A percentile compares a stretch with the other conserved stretches of the same genome.
phyloP scores from a whole-genome alignment of 2,329 filamentous ascomycete species.

The Clonostachys rhizophaga region DNA sequence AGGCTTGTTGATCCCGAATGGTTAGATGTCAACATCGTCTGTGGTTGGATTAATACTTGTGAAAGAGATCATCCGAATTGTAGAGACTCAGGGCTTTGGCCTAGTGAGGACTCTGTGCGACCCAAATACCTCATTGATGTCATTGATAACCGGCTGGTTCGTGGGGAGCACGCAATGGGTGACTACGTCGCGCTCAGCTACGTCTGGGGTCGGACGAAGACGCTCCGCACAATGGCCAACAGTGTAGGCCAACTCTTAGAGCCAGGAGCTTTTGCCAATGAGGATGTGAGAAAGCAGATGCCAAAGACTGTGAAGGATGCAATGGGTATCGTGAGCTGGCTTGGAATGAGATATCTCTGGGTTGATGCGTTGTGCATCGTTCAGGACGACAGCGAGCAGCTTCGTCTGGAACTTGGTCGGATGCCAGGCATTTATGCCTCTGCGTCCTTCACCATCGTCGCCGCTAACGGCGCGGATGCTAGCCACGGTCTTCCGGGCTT shows the following conservation, averaged over 20 bases:
- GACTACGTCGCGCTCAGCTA: conserved; percentile 39
- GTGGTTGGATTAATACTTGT: too few species aligned
- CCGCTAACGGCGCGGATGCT: conserved; percentile 31
- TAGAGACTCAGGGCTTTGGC: too few species aligned
- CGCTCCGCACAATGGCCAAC: too few species aligned
- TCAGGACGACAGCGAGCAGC: conserved; percentile 34
- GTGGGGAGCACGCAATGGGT: conserved; percentile 24
- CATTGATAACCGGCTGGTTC: conserved; percentile 29
- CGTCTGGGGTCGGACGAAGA: conserved; percentile 26
- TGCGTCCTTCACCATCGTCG: conserved; percentile 38
- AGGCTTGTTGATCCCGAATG: too few species aligned
- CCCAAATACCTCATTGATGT: conserved; percentile 35
- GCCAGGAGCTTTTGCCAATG: too few species aligned
- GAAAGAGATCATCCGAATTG: too few species aligned
- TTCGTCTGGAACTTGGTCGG: conserved; percentile 30
- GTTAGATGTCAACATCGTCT: too few species aligned
- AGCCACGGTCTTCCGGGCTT: conserved; percentile 24
- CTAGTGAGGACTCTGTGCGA: conserved; percentile 10
- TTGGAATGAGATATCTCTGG: conserved; percentile 38
- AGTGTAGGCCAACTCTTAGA: too few species aligned
- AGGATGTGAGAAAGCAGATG: conserved; percentile 21
- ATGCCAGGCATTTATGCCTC: conserved; percentile 41
- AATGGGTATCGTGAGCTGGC: conserved; percentile 35
- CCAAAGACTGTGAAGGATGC: conserved; percentile 36
- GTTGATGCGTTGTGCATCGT: conserved; percentile 39